Conservation (phyloP, 345 rosid genomes). For the Rubroshorea leprosula region DNA sequence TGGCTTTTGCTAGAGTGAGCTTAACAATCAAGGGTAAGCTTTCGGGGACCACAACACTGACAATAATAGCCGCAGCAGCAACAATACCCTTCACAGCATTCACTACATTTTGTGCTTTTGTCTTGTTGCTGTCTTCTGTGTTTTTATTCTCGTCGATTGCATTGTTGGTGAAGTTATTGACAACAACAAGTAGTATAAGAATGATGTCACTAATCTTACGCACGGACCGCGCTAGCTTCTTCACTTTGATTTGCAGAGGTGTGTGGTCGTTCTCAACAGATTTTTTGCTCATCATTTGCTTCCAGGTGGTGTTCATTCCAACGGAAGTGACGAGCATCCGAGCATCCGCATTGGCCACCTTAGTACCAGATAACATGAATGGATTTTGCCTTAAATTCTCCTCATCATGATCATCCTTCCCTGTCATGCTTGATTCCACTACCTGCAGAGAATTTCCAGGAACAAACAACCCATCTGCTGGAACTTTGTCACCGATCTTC, state of each 20-base stretch:
- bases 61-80: slow-evolving; percentile 63
- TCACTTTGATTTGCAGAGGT: slow-evolving; percentile 56
- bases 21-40: slow-evolving; percentile 73
- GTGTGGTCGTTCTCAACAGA: slow-evolving; percentile 50
- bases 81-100: slow-evolving; percentile 45
- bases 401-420: slow-evolving; percentile 42
- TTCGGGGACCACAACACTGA: slow-evolving; percentile 71
- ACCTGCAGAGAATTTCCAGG: slow-evolving; percentile 40
- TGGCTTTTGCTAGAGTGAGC: slow-evolving; percentile 69
- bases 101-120: slow-evolving; percentile 34
- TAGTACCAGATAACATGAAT: slow-evolving; percentile 50
- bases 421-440: slow-evolving; percentile 55
- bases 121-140: slow-evolving; percentile 30
- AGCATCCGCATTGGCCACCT: slow-evolving; percentile 42
- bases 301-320: slow-evolving; percentile 66
- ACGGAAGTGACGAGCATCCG: slow-evolving; percentile 54
- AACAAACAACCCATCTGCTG: slow-evolving; percentile 57
- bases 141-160: slow-evolving; percentile 34
- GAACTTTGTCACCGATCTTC: slow-evolving; percentile 55
- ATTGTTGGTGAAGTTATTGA: slow-evolving; percentile 67
- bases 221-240: slow-evolving; percentile 52
- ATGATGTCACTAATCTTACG: slow-evolving; percentile 54
- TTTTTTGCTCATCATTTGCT: slow-evolving; percentile 54
- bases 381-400: slow-evolving; percentile 31
- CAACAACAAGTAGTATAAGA: slow-evolving; percentile 42